Percentiles rank a stretch among this genome's conserved stretches.
These are phyloP conservation scores for Suillus sp. DNA, from an alignment of 768 basidiomycete species.

Conservation along the genomic window DNA sequence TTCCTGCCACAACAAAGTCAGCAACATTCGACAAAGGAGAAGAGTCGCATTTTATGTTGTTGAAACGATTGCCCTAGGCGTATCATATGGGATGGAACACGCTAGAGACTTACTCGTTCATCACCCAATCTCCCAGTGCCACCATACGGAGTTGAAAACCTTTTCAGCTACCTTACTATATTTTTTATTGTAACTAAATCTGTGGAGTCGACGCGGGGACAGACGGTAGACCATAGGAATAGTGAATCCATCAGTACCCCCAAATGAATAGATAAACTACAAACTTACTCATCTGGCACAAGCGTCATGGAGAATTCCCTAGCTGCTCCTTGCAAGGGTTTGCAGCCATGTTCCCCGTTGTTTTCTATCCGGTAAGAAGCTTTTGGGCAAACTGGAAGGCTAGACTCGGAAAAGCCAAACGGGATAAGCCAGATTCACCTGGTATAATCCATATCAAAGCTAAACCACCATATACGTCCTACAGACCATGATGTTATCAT, in stretches of 20 bases:
- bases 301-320: rapidly evolving
- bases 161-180: background rate
- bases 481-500: background rate
- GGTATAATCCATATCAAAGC: background rate
- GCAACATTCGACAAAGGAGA: background rate
- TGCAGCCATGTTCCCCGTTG: background rate
- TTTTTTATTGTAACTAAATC: background rate
- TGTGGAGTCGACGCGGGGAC: background rate
- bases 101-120: background rate
- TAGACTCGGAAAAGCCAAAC: background rate
- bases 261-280: background rate
- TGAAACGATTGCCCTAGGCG: background rate
- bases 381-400: background rate
- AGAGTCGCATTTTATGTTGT: background rate
- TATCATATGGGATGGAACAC: no score
- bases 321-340: background rate
- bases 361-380: background rate
- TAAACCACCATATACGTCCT: background rate
- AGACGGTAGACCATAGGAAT: background rate
- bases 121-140: background rate
- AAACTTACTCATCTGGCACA: background rate
- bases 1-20: background rate
- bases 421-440: background rate
- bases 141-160: rapidly evolving
- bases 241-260: background rate